Evolutionary conservation across 169 alveolate species (phyloP).

Genomic region (Plasmodium coatneyi): DNA sequence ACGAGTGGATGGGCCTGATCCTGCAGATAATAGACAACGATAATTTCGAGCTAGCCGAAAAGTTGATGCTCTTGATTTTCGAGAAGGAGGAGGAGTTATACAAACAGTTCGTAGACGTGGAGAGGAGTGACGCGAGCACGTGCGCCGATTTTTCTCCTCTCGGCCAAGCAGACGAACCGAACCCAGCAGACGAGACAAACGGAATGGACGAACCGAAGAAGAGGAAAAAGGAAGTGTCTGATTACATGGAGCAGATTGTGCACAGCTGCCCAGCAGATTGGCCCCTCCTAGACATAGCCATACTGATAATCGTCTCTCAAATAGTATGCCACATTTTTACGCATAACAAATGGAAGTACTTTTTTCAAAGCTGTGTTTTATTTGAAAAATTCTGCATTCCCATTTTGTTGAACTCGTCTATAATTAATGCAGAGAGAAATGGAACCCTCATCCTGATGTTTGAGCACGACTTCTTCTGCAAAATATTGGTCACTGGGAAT

Average conservation of each 20-base stretch:
- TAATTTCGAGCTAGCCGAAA: conserved; percentile 53
- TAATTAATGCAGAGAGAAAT: conserved; percentile 32
- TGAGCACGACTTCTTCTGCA: conserved; percentile 54
- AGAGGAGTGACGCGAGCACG: background rate
- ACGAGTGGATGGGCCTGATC: conserved; percentile 52
- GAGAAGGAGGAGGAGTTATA: conserved; percentile 59
- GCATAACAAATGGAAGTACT: conserved; percentile 18
- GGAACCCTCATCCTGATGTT: conserved; percentile 39
- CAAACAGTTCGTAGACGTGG: conserved; percentile 9
- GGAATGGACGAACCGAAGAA: background rate
- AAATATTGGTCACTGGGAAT: background rate
- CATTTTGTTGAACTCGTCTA: conserved; percentile 64
- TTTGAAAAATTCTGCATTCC: conserved; percentile 62
- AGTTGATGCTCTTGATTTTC: conserved; percentile 47
- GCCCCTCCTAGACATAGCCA: conserved; percentile 65
- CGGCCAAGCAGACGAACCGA: background rate
- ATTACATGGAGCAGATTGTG: conserved; percentile 45
- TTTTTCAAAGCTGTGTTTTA: conserved; percentile 10
- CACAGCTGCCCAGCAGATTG: conserved; percentile 44
- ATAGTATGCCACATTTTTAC: conserved; percentile 58
- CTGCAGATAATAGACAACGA: conserved; percentile 47
- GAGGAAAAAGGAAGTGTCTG: background rate
- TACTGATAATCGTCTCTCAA: conserved; percentile 49
- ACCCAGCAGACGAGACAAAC: background rate
- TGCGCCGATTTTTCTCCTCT: background rate